Evolutionary conservation across 345 rosid genomes (phyloP), one percentile per base, ranked within the genome.

Genomic region (Dipteronia sinensis): DNA sequence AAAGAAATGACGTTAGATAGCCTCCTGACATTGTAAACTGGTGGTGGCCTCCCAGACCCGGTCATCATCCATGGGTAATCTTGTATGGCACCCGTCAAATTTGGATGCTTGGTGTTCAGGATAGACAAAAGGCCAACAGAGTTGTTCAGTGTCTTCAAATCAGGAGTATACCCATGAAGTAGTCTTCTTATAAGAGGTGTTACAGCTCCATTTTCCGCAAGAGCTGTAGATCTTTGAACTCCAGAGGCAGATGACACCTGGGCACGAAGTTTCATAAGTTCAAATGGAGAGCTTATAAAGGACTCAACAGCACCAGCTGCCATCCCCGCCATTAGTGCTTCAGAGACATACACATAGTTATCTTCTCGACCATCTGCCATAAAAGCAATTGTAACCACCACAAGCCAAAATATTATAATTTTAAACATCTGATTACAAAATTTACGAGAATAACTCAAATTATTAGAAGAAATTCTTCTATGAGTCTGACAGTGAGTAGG

Each of bases 61-160:
- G 90, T 90, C 90, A 96, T 92, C 97, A 94, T 96, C 99, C 97
- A 94, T 3, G 97, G 99, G 76, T 88, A 88, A 70, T 87, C 89
- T 89, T 85, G 90, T 80, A 96, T 85, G 34, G 97, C 89, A 44
- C 86, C 86, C 47, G 67, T 78, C 86, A 96, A 79, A 85, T 89
- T 87, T 22, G 92, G 89, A 76, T 90, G 91, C 67, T 90, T 92
- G 72, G 88, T 77, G n/a, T 86, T 86, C 74, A 94, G 81, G 71
- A 89, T 86, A 65, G 99, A 92, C 78, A 96, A 83, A 80, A 94
- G 91, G 82, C 88, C 85, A 75, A 88, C 83, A 63, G 90, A 82
- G 67, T 88, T 85, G 49, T 79, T 88, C 88, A 94, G 82, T 74
- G 92, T 80, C 85, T 82, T 89, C 80, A 78, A 83, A 74, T 96